These are phyloP conservation scores for Flaveria linearis DNA, from an alignment of 129 eudicot genomes.

Conservation along the genomic window DNA sequence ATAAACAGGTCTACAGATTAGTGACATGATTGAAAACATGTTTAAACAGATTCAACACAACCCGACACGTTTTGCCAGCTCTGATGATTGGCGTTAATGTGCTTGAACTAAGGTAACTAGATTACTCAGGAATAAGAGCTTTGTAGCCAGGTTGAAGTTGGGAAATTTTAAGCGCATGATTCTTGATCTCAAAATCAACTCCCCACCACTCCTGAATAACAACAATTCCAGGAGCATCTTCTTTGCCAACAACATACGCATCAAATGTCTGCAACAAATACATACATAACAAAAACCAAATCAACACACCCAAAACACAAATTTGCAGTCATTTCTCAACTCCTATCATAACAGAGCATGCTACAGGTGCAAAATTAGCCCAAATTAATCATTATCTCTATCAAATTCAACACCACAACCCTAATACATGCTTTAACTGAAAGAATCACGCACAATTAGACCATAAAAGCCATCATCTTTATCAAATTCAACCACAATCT, in stretches of 20 bases:
- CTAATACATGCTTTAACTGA: not conserved
- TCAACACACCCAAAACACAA: not conserved
- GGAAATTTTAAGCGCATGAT: constrained; percentile 75
- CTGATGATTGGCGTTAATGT: not conserved
- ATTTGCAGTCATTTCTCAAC: not conserved
- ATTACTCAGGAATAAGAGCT: constrained; percentile 93
- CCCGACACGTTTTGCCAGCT: not conserved
- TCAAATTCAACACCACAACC: not conserved
- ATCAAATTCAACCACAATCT: not conserved
- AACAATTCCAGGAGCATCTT: constrained; percentile 91
- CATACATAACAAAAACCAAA: not conserved
- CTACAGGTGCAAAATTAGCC: not conserved
- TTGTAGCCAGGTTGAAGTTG: constrained; percentile 68
- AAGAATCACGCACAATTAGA: not conserved
- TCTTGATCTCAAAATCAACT: constrained; percentile 90
- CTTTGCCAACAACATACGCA: constrained; percentile 94
- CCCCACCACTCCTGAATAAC: constrained; percentile 99
- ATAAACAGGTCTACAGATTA: not conserved
- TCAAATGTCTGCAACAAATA: constrained; percentile 62
- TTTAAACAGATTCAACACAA: not conserved
- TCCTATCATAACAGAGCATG: not conserved
- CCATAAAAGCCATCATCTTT: not conserved
- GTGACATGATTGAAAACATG: not conserved
- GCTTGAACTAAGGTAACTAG: constrained; percentile 9
- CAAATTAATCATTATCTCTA: not conserved